Conservation (phyloP, 2,329 filamentous ascomycete genomes). For the Neobulgaria alba region DNA sequence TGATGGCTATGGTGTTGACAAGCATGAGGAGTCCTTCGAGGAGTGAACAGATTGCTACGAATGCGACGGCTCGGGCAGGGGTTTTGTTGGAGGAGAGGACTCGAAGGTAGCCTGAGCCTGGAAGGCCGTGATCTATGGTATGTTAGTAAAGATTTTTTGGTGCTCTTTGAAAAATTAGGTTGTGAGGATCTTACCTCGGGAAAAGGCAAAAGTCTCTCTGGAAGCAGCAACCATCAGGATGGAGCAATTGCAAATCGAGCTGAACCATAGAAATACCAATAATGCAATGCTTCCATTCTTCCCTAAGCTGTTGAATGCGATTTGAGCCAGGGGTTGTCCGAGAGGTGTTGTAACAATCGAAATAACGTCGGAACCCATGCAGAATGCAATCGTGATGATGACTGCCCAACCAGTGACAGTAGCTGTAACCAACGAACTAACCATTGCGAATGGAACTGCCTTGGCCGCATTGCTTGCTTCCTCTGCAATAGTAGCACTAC, state of each 20-base stretch:
- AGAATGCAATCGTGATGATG: slow-evolving; percentile 49
- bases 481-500: slow-evolving; percentile 26
- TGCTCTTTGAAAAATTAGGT: neutral
- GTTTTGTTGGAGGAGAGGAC: slow-evolving; percentile 24
- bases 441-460: slow-evolving; percentile 28
- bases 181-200: slow-evolving; percentile 32
- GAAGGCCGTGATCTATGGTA: slow-evolving; percentile 26
- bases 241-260: slow-evolving; percentile 2
- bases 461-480: slow-evolving; percentile 27
- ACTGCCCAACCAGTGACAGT: slow-evolving; percentile 43
- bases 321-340: slow-evolving; percentile 45
- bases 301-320: slow-evolving; percentile 49
- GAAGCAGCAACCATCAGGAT: slow-evolving; percentile 40
- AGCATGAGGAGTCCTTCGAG: slow-evolving; percentile 28
- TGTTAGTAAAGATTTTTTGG: neutral
- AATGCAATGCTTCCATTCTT: slow-evolving; percentile 38
- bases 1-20: slow-evolving; percentile 27
- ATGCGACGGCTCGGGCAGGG: slow-evolving; percentile 24
- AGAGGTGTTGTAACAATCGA: slow-evolving; percentile 39
- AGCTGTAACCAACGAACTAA: slow-evolving; percentile 23
- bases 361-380: slow-evolving; percentile 40
- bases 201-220: slow-evolving; percentile 55
- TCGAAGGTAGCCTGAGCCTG: slow-evolving; percentile 24
- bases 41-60: slow-evolving; percentile 23
- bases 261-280: slow-evolving; percentile 16